A percentile compares a stretch with the other conserved stretches of the same genome.
Conservation (phyloP, 2,329 filamentous ascomycete species). For the Tympanopsis confertula region DNA sequence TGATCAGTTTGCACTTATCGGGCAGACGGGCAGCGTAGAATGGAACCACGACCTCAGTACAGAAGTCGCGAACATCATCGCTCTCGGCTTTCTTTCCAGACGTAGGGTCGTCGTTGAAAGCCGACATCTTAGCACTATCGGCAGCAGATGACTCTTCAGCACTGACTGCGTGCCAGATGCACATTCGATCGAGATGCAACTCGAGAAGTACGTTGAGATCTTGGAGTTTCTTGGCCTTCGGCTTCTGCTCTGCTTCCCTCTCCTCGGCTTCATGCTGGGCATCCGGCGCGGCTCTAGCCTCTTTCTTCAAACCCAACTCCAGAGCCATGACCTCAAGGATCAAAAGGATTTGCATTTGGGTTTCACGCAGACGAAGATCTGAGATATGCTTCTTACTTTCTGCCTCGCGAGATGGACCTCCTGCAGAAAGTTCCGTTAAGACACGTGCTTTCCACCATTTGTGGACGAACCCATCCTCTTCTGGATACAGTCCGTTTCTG, state of each 20-base stretch:
- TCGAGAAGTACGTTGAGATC: slow-evolving; percentile 29
- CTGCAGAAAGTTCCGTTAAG: slow-evolving; percentile 11
- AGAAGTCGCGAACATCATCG: slow-evolving; percentile 33
- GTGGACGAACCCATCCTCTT: slow-evolving; percentile 25
- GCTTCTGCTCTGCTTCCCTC: slow-evolving; percentile 8
- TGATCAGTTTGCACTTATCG: slow-evolving; percentile 29
- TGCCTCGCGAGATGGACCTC: slow-evolving; percentile 16
- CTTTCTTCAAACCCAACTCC: slow-evolving; percentile 12
- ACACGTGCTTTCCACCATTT: slow-evolving; percentile 28
- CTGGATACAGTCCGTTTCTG: slow-evolving; percentile 30
- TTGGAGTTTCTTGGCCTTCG: slow-evolving; percentile 22
- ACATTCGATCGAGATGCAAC: slow-evolving; percentile 31
- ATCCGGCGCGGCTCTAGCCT: slow-evolving; percentile 6
- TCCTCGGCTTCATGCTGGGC: slow-evolving; percentile 5
- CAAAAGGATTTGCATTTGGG: slow-evolving; percentile 33
- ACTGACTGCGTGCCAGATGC: slow-evolving; percentile 35
- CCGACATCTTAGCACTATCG: slow-evolving; percentile 11
- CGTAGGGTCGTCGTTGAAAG: slow-evolving; percentile 13
- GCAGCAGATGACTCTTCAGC: slow-evolving; percentile 18
- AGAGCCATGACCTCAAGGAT: slow-evolving; percentile 31
- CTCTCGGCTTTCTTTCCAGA: slow-evolving; percentile 19
- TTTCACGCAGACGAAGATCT: slow-evolving; percentile 31
- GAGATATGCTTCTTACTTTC: slow-evolving; percentile 25
- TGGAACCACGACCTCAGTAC: slow-evolving; percentile 33
- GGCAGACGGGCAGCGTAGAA: slow-evolving; percentile 33